These are phyloP conservation scores for Coemansia nantahalensis DNA, from an alignment of 192 early-diverging fungal species.

Conservation along the genomic window DNA sequence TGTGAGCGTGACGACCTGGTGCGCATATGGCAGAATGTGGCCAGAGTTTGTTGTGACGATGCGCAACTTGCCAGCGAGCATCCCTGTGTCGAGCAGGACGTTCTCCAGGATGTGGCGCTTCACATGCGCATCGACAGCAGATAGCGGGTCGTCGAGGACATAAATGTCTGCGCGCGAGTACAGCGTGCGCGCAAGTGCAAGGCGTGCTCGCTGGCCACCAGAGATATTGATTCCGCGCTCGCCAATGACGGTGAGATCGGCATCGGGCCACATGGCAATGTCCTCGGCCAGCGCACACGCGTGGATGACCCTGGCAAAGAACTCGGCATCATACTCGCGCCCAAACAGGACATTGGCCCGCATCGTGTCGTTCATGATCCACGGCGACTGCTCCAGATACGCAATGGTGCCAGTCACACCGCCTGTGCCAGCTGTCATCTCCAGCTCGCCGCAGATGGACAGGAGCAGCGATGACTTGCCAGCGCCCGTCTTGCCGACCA, in stretches of 20 bases:
- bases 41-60: conserved; percentile 84
- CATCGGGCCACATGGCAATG: conserved; percentile 53
- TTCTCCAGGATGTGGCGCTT: conserved; percentile 67
- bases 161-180: conserved; percentile 77
- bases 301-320: conserved; percentile 54
- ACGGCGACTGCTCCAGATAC: conserved; percentile 80
- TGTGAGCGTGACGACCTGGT: too few relatives aligned
- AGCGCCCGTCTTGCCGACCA: conserved; percentile 80
- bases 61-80: conserved; percentile 59
- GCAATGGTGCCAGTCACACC: conserved; percentile 64
- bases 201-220: conserved; percentile 86
- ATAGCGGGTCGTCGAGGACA: conserved; percentile 83
- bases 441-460: conserved; percentile 85
- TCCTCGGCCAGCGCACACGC: conserved; percentile 61
- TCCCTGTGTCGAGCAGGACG: conserved; percentile 53
- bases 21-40: conserved; percentile 70
- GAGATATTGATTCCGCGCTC: conserved; percentile 56
- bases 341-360: conserved; percentile 72
- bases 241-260: conserved; percentile 50
- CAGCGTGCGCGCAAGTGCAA: conserved; percentile 76
- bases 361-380: conserved; percentile 82
- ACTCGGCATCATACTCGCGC: conserved; percentile 54
- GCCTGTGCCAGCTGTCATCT: conserved; percentile 48
- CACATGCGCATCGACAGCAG: conserved; percentile 79
- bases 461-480: conserved; percentile 86